Percentiles rank a stretch among this genome's conserved stretches.
Conservation (phyloP, 2,329 filamentous ascomycete species). For the Drechslerella dactyloides region DNA sequence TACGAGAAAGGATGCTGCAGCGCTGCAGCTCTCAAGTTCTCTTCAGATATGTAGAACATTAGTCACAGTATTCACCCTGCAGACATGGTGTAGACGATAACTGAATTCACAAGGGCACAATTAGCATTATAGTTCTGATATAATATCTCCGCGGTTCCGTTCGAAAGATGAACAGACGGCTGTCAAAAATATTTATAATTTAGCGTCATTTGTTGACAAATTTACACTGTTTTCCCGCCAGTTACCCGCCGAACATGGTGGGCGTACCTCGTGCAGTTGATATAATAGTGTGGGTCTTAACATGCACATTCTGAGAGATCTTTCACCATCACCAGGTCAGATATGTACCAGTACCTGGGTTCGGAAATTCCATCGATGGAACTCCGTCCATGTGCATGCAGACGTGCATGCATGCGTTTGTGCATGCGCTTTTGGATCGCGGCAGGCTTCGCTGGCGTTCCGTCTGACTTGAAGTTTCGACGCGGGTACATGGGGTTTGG, state of each 20-base stretch:
- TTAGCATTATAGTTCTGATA: too few species aligned
- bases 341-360: constrained; percentile 1
- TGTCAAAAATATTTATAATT: neutral
- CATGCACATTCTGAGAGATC: neutral
- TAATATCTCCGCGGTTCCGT: too few species aligned
- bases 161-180: too few species aligned
- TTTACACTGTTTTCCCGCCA: constrained; percentile 2
- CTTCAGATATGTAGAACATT: too few species aligned
- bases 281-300: neutral
- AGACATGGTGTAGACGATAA: too few species aligned
- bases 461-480: neutral
- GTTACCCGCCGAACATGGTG: neutral
- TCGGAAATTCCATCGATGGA: neutral
- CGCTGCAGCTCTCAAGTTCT: too few species aligned
- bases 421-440: neutral
- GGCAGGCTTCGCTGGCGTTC: neutral
- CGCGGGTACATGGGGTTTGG: neutral
- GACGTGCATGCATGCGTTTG: neutral
- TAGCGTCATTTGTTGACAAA: neutral
- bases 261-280: neutral
- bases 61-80: too few species aligned
- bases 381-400: neutral
- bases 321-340: neutral
- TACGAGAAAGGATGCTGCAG: too few species aligned
- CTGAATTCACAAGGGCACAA: too few species aligned